A percentile compares a stretch with the other conserved stretches of the same genome.
These are phyloP conservation scores for Colletotrichum tropicale DNA, from an alignment of 2,329 filamentous ascomycete genomes.

Conservation along the genomic window DNA sequence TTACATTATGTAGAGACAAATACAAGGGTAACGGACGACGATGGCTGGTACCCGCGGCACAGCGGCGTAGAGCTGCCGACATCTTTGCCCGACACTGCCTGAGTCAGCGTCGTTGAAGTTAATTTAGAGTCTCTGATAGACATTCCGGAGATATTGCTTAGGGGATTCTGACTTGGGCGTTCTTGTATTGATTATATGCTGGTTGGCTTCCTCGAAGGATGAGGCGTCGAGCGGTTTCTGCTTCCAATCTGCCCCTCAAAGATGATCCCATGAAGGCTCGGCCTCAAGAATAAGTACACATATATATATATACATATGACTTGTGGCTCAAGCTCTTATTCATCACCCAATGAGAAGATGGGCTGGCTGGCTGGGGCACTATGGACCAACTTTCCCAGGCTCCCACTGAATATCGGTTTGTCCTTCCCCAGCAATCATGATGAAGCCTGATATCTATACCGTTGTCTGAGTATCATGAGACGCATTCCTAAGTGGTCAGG, in stretches of 20 bases:
- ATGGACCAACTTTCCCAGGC: background rate
- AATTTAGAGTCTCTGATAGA: background rate
- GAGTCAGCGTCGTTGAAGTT: background rate
- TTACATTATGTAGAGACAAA: background rate
- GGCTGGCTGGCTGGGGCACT: background rate
- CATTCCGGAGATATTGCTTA: background rate
- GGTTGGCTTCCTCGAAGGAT: background rate
- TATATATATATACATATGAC: no score
- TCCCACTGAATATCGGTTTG: background rate
- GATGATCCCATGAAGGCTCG: background rate
- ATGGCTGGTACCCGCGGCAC: background rate
- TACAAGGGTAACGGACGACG: background rate
- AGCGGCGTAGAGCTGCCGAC: rapidly evolving
- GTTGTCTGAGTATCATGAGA: background rate
- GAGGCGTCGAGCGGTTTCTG: background rate
- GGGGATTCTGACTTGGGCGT: background rate
- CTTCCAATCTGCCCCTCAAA: background rate
- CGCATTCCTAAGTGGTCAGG: background rate
- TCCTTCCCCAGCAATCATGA: background rate
- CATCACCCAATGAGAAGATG: background rate
- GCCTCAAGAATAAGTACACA: background rate
- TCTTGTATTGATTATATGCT: background rate
- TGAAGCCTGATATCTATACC: background rate
- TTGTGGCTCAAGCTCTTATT: background rate
- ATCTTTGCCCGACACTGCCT: background rate